Conservation (phyloP, 2,329 filamentous ascomycete species). For the Eurotiales sp. region DNA sequence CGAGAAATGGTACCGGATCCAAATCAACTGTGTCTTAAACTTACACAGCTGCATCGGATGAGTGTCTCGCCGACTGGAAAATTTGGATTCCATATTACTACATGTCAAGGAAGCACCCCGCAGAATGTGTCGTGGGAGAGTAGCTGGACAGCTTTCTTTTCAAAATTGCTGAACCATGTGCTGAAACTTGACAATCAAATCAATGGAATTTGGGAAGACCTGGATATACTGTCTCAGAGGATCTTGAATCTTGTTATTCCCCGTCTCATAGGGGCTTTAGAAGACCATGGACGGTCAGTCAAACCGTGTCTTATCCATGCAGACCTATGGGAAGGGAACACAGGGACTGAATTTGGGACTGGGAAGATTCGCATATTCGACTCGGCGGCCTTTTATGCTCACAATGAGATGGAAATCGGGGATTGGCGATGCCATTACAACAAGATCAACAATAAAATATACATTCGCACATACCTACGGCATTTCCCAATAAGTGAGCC, state of each 20-base stretch:
- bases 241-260: slow-evolving; percentile 26
- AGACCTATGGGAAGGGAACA: slow-evolving; percentile 37
- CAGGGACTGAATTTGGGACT: slow-evolving; percentile 24
- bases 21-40: slow-evolving; percentile 18
- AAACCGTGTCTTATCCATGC: slow-evolving; percentile 33
- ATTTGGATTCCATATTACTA: slow-evolving; percentile 37
- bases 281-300: slow-evolving; percentile 19
- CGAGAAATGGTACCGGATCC: slow-evolving; percentile 23
- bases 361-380: slow-evolving; percentile 31
- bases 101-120: slow-evolving; percentile 27
- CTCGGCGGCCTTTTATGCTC: slow-evolving; percentile 29
- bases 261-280: slow-evolving; percentile 19
- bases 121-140: slow-evolving; percentile 27
- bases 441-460: slow-evolving; percentile 13
- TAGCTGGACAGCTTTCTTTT: slow-evolving; percentile 34
- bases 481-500: slow-evolving; percentile 17
- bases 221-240: slow-evolving; percentile 22
- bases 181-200: slow-evolving; percentile 25
- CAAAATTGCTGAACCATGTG: slow-evolving; percentile 22
- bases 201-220: slow-evolving; percentile 28
- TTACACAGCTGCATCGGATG: slow-evolving; percentile 24
- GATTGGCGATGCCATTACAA: slow-evolving; percentile 15
- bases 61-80: slow-evolving; percentile 28
- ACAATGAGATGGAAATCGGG: slow-evolving; percentile 14
- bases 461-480: slow-evolving; percentile 16